Conservation (phyloP, 768 basidiomycete species). For the Russula dissimulans region DNA sequence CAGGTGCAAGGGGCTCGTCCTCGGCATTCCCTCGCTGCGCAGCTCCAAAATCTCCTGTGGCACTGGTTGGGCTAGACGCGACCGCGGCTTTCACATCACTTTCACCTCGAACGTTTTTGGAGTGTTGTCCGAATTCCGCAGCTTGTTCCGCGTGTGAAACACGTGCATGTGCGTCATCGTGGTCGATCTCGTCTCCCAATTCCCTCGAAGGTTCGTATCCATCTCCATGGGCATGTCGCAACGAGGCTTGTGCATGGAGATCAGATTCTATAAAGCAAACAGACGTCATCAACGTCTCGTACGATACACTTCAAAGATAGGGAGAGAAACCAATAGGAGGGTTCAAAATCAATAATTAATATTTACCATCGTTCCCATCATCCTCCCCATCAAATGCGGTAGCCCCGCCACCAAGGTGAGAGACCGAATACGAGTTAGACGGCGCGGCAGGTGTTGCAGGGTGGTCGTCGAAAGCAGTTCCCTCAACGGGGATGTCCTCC, state of each 20-base stretch:
- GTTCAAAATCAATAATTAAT: constrained; percentile 25
- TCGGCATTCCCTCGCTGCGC: neutral
- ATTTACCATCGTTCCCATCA: constrained; percentile 35
- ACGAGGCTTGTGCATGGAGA: constrained; percentile 9
- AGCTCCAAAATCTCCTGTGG: neutral
- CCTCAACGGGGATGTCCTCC: neutral
- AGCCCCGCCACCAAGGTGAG: constrained; percentile 14
- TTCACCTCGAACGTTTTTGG: neutral
- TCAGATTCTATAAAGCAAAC: constrained; percentile 16
- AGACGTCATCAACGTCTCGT: constrained; percentile 19
- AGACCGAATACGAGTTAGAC: neutral
- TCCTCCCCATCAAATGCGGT: constrained; percentile 18
- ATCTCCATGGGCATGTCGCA: constrained; percentile 2
- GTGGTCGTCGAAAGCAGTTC: constrained; percentile 19
- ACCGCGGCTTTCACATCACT: neutral
- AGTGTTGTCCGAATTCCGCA: neutral
- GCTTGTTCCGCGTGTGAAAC: constrained; percentile 12
- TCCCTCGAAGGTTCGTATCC: neutral
- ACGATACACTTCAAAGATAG: constrained; percentile 14
- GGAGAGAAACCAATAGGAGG: constrained; percentile 19
- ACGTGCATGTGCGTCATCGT: constrained; percentile 13
- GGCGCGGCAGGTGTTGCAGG: constrained; percentile 6
- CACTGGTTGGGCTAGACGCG: constrained; percentile 1
- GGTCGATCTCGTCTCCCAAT: neutral
- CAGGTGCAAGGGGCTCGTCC: neutral